Conservation (phyloP, 805 yeast species). For the Hanseniaspora pseudoguilliermondii region DNA sequence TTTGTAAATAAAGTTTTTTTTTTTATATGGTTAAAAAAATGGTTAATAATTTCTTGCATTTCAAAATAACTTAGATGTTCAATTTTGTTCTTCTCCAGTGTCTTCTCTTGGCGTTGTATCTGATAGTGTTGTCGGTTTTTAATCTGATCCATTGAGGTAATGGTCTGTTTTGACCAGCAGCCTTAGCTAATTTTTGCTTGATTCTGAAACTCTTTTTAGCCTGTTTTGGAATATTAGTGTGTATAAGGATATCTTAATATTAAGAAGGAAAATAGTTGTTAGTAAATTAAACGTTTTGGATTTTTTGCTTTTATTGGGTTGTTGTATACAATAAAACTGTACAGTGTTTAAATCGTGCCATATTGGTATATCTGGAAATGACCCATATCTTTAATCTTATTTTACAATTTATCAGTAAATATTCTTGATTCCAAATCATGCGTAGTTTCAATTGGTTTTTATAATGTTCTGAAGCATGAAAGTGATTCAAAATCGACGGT, state of each 20-base stretch:
- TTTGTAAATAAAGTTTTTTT: neutral
- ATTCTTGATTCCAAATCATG: too few species aligned
- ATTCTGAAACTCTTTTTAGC: slow-evolving; percentile 91
- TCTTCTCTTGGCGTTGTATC: slow-evolving; percentile 99
- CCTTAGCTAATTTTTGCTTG: slow-evolving; percentile 98
- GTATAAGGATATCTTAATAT: neutral
- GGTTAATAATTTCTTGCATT: neutral
- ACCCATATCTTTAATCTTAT: too few species aligned
- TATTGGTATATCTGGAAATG: too few species aligned
- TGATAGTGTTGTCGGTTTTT: slow-evolving; percentile 93
- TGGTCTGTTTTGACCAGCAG: slow-evolving; percentile 97
- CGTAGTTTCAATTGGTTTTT: too few species aligned
- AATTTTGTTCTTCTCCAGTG: slow-evolving; percentile 99
- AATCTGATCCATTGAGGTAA: slow-evolving; percentile 99
- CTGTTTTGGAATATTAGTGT: slow-evolving; percentile 27
- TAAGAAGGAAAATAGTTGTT: neutral
- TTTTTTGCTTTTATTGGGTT: too few species aligned
- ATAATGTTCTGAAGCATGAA: too few species aligned
- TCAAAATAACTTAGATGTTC: slow-evolving; percentile 47
- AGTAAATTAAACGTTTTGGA: neutral
- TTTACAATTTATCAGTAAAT: too few species aligned
- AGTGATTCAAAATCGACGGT: too few species aligned
- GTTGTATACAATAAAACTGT: too few species aligned
- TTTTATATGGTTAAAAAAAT: neutral
- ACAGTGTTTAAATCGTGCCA: too few species aligned